Percentiles rank a stretch among this genome's conserved stretches.
These are phyloP conservation scores for Cystobasidium ongulense DNA, from an alignment of 768 basidiomycete genomes.

Conservation along the genomic window DNA sequence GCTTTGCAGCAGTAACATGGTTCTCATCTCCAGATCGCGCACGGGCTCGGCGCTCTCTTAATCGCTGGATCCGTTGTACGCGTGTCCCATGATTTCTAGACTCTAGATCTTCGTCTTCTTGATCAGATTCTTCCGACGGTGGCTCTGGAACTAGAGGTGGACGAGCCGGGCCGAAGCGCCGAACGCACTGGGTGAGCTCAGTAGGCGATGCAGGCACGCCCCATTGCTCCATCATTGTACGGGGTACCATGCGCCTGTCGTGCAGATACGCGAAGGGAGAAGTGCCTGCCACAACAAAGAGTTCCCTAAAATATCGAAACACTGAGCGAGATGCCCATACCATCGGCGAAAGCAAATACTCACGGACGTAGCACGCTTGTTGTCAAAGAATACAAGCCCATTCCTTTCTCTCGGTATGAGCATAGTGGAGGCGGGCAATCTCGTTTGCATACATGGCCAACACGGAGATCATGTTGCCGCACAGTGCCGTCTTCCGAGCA, in stretches of 20 bases:
- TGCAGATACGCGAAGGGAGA: constrained; percentile 38
- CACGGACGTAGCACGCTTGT: constrained; percentile 33
- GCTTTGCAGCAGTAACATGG: constrained; percentile 39
- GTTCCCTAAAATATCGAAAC: constrained; percentile 16
- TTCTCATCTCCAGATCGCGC: neutral
- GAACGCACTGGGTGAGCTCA: constrained; percentile 39
- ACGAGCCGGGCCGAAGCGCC: constrained; percentile 37
- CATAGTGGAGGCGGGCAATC: constrained; percentile 25
- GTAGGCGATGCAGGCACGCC: neutral
- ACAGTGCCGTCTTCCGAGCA: constrained; percentile 41
- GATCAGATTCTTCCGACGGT: neutral
- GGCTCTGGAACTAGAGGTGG: neutral
- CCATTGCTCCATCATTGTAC: constrained; percentile 33
- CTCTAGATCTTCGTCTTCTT: neutral
- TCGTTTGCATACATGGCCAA: constrained; percentile 2
- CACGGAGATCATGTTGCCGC: constrained; percentile 37
- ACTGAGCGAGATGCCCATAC: no score
- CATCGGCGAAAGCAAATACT: neutral
- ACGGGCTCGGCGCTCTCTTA: constrained; percentile 1
- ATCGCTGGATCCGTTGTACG: neutral
- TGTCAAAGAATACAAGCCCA: constrained; percentile 38
- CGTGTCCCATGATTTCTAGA: neutral
- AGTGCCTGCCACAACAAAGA: constrained; percentile 40
- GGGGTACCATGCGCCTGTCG: constrained; percentile 39
- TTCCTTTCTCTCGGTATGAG: neutral